Evolutionary conservation across 345 rosid species (phyloP), one percentile per base, ranked within the genome.

Genomic region (Lagerstroemia speciosa): DNA sequence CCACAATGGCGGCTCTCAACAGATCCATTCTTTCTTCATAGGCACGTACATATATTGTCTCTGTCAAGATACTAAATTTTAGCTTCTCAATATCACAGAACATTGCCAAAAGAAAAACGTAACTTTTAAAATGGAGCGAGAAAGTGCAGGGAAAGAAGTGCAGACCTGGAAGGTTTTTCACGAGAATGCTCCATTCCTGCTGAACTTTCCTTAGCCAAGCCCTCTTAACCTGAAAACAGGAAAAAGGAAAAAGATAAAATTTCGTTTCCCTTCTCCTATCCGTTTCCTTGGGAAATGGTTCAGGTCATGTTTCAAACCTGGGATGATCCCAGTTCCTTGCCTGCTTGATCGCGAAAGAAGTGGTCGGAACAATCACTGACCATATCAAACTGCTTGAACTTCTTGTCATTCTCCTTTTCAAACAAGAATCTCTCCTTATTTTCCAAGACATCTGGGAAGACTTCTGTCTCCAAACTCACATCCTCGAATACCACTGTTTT

Each of bases 11-110:
- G 66, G 96, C 95, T 50, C 89, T 83, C 37, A 94, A 52, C 60
- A 94, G 93, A 80, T 91, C 96, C 79, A 89, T 85, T 84, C 93
- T 84, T 64, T 88, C 93, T 77, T 88, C 99, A 12, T 78, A 94
- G 67, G 74, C 74, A 53, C 96, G 99, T 66, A 91, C 92, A 19
- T 82, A 91, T 62, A 94, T 89, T 53, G 90, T 84, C 69, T 89
- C 98, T 93, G 85, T 75, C 32, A 32, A 75, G 40, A 52, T 36
- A 53, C 19, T 16, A 5, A 27, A 71, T 2, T 26, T 32, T 31
- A 67, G 22, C 14, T 38, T 58, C 20, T 53, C 16, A 45, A 3
- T n/a, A 48, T 1, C 46, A 41, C 20, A 8, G 62, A 45, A 8
- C 32, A 32, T 45, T 3, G 24, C n/a, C 12, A 48, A 48, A 8